Evolutionary conservation across 228 moss, liverwort and hornwort species (phyloP), one percentile per base, ranked within the genome.

Genomic region (Sphagnum magellanicum): DNA sequence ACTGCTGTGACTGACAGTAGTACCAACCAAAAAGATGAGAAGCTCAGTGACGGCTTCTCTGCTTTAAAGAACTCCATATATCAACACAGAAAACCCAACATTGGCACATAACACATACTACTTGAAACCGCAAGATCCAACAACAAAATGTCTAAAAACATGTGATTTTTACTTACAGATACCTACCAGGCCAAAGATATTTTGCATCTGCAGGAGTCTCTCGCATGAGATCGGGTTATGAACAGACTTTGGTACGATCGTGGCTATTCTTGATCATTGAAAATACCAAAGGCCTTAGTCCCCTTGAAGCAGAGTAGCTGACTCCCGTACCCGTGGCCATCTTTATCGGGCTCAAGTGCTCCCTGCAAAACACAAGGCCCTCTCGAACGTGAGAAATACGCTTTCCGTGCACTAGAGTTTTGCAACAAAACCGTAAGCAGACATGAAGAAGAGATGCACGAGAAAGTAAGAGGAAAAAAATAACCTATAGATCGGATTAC

Each of bases 251-350:
- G 16, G 86, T 73, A 16, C 66, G 50, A 1, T 78, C 67, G 51
- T 81, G 74, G 59, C 82, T 79, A 12, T 81, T 66, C 73, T 82
- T 86, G 66, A 79, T 60, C 82, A 86, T 82, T 69, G 71, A 68
- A 67, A 82, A 86, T 73, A 86, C 62, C 66, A 77, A 73, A 12
- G 71, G 75, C 49, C 17, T 75, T 17, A 67, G 75, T 63, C 86
- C 73, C 0, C 75, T 67, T 5, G 71, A 52, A 0, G 67, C 63
- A 52, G 77, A 49, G 50, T 70, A 86, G 69, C 71, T 86, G 4
- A 81, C 79, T 6, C 82, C 82, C 0, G 79, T 82, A 8, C 86
- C 86, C 51, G 79, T 71, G 69, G 66, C 75, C 86, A 86, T 86
- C 77, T 79, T 82, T 77, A 82, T 73, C 48, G 60, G 71, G 1